A percentile compares a stretch with the other conserved stretches of the same genome.
phyloP scores from a whole-genome alignment of 192 early-diverging fungal species.

The Funneliformis mosseae region DNA sequence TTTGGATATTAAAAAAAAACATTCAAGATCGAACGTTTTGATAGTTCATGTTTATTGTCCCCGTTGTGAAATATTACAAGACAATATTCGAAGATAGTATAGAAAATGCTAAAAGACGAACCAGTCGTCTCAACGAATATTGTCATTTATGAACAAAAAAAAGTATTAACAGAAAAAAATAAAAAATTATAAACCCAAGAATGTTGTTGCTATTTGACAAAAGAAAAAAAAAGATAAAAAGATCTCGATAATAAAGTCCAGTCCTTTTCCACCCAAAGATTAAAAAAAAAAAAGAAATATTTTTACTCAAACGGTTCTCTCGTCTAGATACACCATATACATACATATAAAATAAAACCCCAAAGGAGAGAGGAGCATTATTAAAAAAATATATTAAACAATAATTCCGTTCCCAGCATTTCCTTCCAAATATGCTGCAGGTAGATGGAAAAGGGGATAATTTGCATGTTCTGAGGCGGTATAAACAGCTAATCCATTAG shows the following conservation, averaged over 20 bases:
- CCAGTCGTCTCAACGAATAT: constrained; percentile 27
- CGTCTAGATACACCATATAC: not conserved
- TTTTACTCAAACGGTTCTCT: constrained; percentile 8
- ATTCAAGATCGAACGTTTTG: not conserved
- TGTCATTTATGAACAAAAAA: constrained; percentile 11
- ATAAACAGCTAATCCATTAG: constrained; percentile 25
- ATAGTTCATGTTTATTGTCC: not conserved
- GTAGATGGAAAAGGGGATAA: not conserved
- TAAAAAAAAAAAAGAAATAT: constrained; percentile 3
- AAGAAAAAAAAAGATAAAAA: constrained; percentile 3
- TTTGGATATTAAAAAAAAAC: not conserved
- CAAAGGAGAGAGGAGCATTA: not conserved
- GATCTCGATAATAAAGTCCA: constrained; percentile 31
- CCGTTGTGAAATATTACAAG: constrained; percentile 33
- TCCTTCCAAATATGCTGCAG: constrained; percentile 18
- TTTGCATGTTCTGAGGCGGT: not conserved
- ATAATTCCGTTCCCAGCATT: constrained; percentile 25
- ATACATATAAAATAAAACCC: not conserved
- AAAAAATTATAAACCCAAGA: constrained; percentile 6
- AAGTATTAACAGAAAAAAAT: constrained; percentile 21
- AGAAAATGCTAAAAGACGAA: constrained; percentile 2
- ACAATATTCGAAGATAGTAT: constrained; percentile 28
- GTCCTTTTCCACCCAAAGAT: constrained; percentile 35
- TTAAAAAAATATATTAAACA: not conserved
- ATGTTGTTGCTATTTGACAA: not conserved